Conservation (phyloP, 2,329 filamentous ascomycete genomes). For the Neonectria hederae region DNA sequence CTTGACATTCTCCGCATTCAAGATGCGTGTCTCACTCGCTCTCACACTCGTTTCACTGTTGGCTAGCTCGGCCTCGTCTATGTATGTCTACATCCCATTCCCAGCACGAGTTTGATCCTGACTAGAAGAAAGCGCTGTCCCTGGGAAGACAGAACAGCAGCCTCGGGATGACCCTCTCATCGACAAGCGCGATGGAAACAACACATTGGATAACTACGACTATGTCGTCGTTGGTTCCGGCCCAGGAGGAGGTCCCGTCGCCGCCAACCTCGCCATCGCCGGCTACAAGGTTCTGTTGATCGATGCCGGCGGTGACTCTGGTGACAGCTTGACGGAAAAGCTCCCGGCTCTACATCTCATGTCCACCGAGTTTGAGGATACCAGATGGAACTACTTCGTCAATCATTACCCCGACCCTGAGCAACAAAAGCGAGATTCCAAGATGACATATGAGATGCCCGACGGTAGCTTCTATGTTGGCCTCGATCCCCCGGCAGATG, state of each 20-base stretch:
- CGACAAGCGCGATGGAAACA: constrained; percentile 6
- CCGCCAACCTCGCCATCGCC: constrained; percentile 63
- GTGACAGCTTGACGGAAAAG: constrained; percentile 41
- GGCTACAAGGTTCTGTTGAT: constrained; percentile 67
- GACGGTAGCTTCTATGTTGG: constrained; percentile 49
- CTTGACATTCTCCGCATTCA: constrained; percentile 1
- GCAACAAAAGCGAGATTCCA: constrained; percentile 58
- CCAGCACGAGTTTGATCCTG: not conserved
- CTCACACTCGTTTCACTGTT: constrained; percentile 25
- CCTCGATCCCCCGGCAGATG: constrained; percentile 47
- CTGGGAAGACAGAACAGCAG: not conserved
- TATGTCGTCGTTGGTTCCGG: constrained; percentile 69
- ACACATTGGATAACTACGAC: constrained; percentile 53
- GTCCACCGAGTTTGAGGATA: constrained; percentile 42
- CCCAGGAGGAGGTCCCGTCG: constrained; percentile 64
- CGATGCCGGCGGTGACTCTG: constrained; percentile 67
- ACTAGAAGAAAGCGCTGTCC: constrained; percentile 3
- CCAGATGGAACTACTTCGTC: constrained; percentile 68
- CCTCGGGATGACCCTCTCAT: constrained; percentile 7
- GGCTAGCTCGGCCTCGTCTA: constrained; percentile 21
- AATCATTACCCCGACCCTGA: constrained; percentile 64
- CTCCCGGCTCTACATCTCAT: constrained; percentile 42
- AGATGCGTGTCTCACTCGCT: constrained; percentile 30
- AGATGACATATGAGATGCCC: constrained; percentile 53
- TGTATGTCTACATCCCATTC: not conserved